Evolutionary conservation across 2,329 filamentous ascomycete genomes (phyloP).

Genomic region (Scedosporium aurantiacum): DNA sequence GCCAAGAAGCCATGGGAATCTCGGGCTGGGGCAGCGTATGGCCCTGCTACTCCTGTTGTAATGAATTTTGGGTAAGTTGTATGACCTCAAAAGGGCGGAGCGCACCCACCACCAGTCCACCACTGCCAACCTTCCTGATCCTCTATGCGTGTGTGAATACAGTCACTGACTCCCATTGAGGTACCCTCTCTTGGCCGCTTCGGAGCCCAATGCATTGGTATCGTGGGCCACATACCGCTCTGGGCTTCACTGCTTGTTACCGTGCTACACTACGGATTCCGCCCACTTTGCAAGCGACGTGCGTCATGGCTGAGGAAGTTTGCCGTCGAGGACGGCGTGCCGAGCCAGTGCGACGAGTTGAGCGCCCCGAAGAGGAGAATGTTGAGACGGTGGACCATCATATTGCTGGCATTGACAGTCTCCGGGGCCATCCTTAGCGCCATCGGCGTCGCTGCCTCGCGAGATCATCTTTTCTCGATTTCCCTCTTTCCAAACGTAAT

Average conservation of each 20-base stretch:
- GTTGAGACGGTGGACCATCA: constrained; percentile 1
- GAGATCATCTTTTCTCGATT: constrained; percentile 23
- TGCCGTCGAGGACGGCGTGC: constrained; percentile 15
- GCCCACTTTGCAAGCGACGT: constrained; percentile 19
- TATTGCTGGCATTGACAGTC: background rate
- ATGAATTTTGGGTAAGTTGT: constrained; percentile 3
- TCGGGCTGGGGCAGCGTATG: background rate
- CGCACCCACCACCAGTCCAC: background rate
- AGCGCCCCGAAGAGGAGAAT: constrained; percentile 4
- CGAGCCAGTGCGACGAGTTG: background rate
- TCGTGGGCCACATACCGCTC: constrained; percentile 14
- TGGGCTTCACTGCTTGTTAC: constrained; percentile 19
- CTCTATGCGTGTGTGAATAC: background rate
- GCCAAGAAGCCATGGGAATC: background rate
- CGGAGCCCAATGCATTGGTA: background rate
- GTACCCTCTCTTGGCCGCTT: background rate
- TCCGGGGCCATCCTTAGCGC: background rate
- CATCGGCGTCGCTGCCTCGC: background rate
- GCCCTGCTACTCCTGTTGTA: constrained; percentile 3
- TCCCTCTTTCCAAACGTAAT: constrained; percentile 17
- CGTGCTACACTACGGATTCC: constrained; percentile 19
- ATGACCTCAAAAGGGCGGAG: background rate
- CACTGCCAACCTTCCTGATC: background rate
- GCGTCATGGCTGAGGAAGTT: constrained; percentile 23
- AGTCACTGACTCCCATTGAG: background rate